Evolutionary conservation across 1,284 basidiomycete genomes (phyloP).

Genomic region (Mycena sp.): DNA sequence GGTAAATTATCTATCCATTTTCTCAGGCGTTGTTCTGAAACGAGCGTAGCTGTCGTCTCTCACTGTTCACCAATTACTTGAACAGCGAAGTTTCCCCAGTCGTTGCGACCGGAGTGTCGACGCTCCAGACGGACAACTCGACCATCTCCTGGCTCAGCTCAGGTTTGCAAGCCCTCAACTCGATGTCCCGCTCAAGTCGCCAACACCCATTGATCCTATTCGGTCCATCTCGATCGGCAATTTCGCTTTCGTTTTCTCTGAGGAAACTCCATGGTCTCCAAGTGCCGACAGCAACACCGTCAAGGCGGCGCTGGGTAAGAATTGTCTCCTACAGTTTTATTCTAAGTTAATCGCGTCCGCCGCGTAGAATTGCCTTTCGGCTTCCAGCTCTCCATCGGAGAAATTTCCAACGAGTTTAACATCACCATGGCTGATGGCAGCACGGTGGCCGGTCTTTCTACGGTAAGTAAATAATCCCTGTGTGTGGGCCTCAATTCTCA

Average conservation of each 20-base stretch:
- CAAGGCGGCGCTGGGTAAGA: slow-evolving; percentile 64
- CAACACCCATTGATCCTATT: slow-evolving; percentile 70
- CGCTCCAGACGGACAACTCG: slow-evolving; percentile 62
- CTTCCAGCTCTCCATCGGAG: slow-evolving; percentile 71
- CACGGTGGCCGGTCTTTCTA: slow-evolving; percentile 63
- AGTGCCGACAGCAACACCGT: slow-evolving; percentile 66
- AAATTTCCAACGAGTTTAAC: slow-evolving; percentile 75
- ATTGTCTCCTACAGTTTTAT: background rate
- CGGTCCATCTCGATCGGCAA: slow-evolving; percentile 72
- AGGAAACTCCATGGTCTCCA: slow-evolving; percentile 68
- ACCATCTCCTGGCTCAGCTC: slow-evolving; percentile 74
- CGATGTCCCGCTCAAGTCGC: slow-evolving; percentile 71
- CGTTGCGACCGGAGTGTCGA: slow-evolving; percentile 67
- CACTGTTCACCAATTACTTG: slow-evolving; percentile 80
- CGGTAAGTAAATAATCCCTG: slow-evolving; percentile 52
- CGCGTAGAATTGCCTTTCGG: slow-evolving; percentile 76
- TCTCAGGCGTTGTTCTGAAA: background rate
- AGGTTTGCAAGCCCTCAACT: slow-evolving; percentile 68
- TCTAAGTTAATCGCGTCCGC: background rate
- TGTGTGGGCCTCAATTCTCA: no score
- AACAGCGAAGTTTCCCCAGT: slow-evolving; percentile 72
- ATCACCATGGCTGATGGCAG: slow-evolving; percentile 60
- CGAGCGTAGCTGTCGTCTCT: slow-evolving; percentile 54
- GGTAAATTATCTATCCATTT: background rate
- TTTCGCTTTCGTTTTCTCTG: slow-evolving; percentile 67